Evolutionary conservation across 495 filamentous ascomycete genomes (phyloP).

Genomic region (Platismatia glauca): DNA sequence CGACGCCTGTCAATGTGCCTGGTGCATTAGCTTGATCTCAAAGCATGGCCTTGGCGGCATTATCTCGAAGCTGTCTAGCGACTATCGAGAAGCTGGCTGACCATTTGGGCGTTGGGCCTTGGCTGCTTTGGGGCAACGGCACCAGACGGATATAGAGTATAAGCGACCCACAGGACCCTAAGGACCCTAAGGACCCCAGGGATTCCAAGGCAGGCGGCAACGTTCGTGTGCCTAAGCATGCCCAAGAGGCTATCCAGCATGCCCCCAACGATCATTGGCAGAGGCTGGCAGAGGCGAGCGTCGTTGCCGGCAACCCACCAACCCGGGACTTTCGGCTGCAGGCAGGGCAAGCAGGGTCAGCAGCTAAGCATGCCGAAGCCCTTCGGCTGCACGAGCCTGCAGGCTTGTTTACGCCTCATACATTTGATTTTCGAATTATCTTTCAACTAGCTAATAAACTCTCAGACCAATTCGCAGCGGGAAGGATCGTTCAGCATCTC

Average conservation of each 20-base stretch:
- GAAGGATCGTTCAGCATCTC: constrained; percentile 12
- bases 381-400: no score
- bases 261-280: constrained; percentile 3
- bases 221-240: no score
- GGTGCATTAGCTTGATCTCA: constrained; percentile 5
- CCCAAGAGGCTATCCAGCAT: no score
- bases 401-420: constrained; percentile 6
- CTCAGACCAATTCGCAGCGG: constrained; percentile 1
- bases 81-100: not conserved
- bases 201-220: no score
- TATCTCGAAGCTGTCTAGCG: not conserved
- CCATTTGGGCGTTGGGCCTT: constrained; percentile 1
- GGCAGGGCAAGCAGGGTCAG: not conserved
- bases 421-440: not conserved
- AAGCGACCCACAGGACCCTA: no score
- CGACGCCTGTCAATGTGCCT: not conserved
- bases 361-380: no score
- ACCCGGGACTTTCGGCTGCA: not conserved
- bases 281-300: no score
- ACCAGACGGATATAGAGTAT: no score
- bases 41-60: not conserved
- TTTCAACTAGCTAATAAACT: not conserved
- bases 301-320: no score
- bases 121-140: constrained; percentile 4
- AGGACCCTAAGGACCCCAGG: no score